Evolutionary conservation across 306 rosid genomes (phyloP).

Genomic region (Coriaria nepalensis): DNA sequence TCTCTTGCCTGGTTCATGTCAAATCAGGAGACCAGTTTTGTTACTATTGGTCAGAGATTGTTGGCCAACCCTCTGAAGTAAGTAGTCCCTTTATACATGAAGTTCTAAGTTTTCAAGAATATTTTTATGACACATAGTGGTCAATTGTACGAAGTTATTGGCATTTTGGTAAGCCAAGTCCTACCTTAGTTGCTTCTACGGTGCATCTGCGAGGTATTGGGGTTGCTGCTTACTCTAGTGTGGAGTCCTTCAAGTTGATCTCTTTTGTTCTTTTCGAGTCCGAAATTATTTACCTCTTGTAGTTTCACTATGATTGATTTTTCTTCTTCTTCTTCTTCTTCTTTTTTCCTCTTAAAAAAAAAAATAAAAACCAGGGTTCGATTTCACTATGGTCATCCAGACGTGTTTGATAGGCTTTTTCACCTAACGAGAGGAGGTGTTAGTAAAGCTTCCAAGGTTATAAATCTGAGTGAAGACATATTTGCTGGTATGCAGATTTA

Average conservation of each 20-base stretch:
- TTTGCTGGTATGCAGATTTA: conserved; percentile 60
- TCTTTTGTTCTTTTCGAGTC: too few relatives aligned
- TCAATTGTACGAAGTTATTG: too few relatives aligned
- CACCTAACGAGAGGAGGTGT: conserved; percentile 96
- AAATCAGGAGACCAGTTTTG: conserved; percentile 98
- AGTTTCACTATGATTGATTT: too few relatives aligned
- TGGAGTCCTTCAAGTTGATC: too few relatives aligned
- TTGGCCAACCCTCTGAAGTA: conserved; percentile 92
- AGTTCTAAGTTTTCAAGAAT: too few relatives aligned
- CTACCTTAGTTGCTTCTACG: too few relatives aligned
- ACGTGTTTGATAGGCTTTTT: conserved; percentile 89
- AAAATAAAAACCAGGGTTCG: conserved; percentile 53
- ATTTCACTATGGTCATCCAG: conserved; percentile 98
- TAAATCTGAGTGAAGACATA: conserved; percentile 95
- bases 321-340: too few relatives aligned
- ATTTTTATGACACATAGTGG: too few relatives aligned
- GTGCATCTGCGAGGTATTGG: too few relatives aligned
- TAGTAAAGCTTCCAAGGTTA: conserved; percentile 94
- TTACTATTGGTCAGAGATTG: conserved; percentile 93
- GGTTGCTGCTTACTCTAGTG: too few relatives aligned
- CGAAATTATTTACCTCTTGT: too few relatives aligned
- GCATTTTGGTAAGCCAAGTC: too few relatives aligned
- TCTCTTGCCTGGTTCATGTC: conserved; percentile 99
- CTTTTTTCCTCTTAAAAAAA: background rate
- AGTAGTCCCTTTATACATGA: conserved; percentile 15